phyloP scores from a whole-genome alignment of 148 eudicot species.

The Tetragonia tetragonoides region DNA sequence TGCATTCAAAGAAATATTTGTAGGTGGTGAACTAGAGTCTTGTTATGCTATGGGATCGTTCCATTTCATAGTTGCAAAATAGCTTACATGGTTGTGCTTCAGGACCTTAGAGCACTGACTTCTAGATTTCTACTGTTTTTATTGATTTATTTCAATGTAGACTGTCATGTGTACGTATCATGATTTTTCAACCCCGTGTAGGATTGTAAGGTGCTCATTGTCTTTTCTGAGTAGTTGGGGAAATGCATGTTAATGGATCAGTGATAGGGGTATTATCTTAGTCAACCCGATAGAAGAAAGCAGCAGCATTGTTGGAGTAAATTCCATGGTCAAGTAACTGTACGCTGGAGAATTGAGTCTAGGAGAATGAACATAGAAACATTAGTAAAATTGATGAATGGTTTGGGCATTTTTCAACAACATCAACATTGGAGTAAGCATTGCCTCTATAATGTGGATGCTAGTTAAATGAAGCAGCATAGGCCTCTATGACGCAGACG shows the following conservation, averaged over 20 bases:
- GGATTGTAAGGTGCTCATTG: too few species aligned
- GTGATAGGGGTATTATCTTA: neutral
- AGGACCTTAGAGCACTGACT: neutral
- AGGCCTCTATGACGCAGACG: neutral
- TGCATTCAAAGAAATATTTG: neutral
- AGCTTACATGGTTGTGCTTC: neutral
- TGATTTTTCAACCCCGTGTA: neutral
- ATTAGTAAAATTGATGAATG: neutral
- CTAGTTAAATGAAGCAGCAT: neutral
- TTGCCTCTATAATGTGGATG: neutral
- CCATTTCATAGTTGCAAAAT: neutral
- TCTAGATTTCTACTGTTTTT: neutral
- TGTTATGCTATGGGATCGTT: neutral
- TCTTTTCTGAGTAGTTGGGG: neutral
- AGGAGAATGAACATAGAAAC: neutral
- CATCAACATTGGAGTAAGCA: neutral
- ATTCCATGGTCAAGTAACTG: neutral
- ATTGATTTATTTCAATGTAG: neutral
- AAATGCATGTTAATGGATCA: neutral
- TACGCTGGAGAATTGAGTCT: too few species aligned
- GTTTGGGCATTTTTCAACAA: neutral
- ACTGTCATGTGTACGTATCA: neutral
- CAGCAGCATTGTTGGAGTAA: neutral
- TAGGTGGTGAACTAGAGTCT: neutral
- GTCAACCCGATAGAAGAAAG: neutral